Conservation (phyloP, 495 filamentous ascomycete genomes). For the Penicillium coprophilum region DNA sequence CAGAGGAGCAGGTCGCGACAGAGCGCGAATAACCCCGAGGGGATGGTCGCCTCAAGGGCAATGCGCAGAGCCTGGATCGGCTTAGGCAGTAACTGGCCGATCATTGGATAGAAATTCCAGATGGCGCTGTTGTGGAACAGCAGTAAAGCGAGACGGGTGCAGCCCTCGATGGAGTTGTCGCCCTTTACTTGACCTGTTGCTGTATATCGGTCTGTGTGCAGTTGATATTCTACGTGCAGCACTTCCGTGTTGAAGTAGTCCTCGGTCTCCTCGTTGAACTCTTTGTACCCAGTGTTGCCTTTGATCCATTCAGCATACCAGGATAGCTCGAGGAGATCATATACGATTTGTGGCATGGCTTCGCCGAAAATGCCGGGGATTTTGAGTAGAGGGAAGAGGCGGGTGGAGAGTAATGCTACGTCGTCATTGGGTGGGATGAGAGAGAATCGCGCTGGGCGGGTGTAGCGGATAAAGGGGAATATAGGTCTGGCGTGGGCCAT, state of each 20-base stretch:
- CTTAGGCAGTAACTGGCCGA: constrained; percentile 40
- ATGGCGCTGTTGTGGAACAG: constrained; percentile 49
- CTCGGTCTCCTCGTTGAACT: constrained; percentile 43
- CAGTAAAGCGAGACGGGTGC: constrained; percentile 43
- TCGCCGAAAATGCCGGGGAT: constrained; percentile 44
- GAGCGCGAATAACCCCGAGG: constrained; percentile 35
- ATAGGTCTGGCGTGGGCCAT: constrained; percentile 48
- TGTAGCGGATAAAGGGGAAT: constrained; percentile 45
- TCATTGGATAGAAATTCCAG: constrained; percentile 48
- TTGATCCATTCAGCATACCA: constrained; percentile 49
- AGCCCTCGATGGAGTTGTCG: constrained; percentile 47
- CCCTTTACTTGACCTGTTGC: constrained; percentile 61
- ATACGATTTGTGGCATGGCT: constrained; percentile 34
- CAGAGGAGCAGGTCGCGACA: constrained; percentile 44
- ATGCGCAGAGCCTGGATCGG: constrained; percentile 41
- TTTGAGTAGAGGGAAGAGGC: constrained; percentile 37
- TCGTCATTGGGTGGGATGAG: constrained; percentile 39
- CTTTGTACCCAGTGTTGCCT: constrained; percentile 29
- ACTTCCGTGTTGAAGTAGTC: constrained; percentile 51
- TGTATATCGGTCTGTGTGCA: constrained; percentile 53
- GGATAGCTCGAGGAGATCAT: constrained; percentile 42
- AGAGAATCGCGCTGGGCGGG: constrained; percentile 37
- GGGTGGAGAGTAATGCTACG: constrained; percentile 36
- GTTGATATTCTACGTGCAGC: constrained; percentile 43
- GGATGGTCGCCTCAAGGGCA: constrained; percentile 40